phyloP scores from a whole-genome alignment of 2,329 filamentous ascomycete species.

The Aspergillus phoenicis region DNA sequence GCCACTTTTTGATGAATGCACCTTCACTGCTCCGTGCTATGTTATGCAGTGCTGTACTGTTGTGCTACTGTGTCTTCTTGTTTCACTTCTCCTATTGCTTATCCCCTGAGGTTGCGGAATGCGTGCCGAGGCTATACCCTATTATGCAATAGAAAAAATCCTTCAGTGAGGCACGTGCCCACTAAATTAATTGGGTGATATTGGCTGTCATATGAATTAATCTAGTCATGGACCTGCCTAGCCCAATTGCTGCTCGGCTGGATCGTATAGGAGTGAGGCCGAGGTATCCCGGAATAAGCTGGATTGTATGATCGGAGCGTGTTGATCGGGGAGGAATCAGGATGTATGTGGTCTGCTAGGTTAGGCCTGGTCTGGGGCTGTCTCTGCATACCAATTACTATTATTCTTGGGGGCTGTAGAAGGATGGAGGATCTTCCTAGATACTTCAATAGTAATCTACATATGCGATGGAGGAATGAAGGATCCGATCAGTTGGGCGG shows the following conservation, averaged over 20 bases:
- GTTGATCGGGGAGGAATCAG: not conserved
- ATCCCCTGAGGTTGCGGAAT: not conserved
- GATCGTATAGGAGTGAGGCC: not conserved
- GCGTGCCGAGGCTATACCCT: not conserved
- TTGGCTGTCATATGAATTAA: not conserved
- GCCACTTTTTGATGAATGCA: too few species aligned
- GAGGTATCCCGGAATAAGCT: not conserved
- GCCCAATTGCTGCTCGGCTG: not conserved
- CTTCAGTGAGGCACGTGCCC: not conserved
- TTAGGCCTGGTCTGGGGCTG: not conserved
- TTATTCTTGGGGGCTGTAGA: not conserved
- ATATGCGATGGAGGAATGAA: not conserved
- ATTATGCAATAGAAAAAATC: not conserved
- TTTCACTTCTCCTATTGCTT: not conserved
- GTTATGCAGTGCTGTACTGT: too few species aligned
- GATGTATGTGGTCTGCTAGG: not conserved
- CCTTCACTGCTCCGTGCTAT: too few species aligned
- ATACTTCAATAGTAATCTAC: not conserved
- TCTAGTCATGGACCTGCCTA: not conserved
- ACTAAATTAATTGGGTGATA: not conserved
- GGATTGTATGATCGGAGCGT: not conserved
- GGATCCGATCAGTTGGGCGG: not conserved
- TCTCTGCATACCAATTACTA: not conserved
- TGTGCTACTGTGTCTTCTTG: not conserved
- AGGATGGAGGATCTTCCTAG: not conserved